Percentiles rank a stretch among this genome's conserved stretches.
phyloP scores from a whole-genome alignment of 495 filamentous ascomycete genomes.

The Tuber indicum region DNA sequence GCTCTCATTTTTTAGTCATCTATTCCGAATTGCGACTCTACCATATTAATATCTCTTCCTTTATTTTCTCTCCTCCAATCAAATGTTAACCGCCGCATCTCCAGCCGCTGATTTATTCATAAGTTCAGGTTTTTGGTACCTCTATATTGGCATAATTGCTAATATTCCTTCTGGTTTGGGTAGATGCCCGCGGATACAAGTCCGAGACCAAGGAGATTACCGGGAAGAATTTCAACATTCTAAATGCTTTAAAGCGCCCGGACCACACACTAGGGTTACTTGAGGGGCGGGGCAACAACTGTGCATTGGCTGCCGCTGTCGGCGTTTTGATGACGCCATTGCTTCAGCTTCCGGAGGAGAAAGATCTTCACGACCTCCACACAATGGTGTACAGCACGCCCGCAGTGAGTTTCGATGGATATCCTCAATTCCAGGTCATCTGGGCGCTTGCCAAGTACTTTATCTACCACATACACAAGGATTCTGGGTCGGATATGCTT shows the following conservation, averaged over 20 bases:
- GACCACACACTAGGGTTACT: not conserved
- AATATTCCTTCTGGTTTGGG: not conserved
- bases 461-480: slow-evolving; percentile 21
- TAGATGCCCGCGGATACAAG: not conserved
- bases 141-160: not conserved
- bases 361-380: not conserved
- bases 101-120: not conserved
- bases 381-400: not conserved
- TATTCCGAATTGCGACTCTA: not conserved
- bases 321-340: not conserved
- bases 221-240: not conserved
- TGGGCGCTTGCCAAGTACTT: slow-evolving; percentile 17
- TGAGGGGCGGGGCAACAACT: not conserved
- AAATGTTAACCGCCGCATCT: not conserved
- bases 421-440: slow-evolving; percentile 12
- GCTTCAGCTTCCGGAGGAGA: not conserved
- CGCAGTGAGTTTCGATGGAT: slow-evolving; percentile 12
- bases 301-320: not conserved
- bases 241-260: not conserved
- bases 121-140: not conserved
- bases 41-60: not conserved
- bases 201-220: not conserved
- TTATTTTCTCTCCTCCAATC: not conserved
- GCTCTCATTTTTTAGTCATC: not conserved
- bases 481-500: slow-evolving; percentile 14